A percentile compares a stretch with the other conserved stretches of the same genome.
Evolutionary conservation across 2,329 filamentous ascomycete species (phyloP).

Genomic region (Cladosporium sp.): DNA sequence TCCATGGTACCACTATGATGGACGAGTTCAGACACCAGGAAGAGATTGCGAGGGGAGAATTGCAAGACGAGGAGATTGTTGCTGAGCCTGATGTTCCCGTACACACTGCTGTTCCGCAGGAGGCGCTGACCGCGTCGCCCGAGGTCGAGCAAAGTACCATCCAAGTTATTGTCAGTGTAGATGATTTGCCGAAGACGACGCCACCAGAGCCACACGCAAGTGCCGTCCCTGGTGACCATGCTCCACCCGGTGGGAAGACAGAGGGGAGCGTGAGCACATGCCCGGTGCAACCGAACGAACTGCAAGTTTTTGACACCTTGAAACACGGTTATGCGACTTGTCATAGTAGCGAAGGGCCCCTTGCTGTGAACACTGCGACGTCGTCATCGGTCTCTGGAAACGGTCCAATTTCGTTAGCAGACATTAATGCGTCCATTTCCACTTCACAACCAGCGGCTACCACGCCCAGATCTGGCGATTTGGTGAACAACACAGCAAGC

Average conservation of each 20-base stretch:
- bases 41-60: slow-evolving; percentile 61
- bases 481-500: background rate
- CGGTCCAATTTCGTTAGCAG: background rate
- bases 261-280: background rate
- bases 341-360: background rate
- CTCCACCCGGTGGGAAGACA: background rate
- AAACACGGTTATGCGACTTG: background rate
- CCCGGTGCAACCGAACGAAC: background rate
- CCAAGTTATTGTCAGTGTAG: background rate
- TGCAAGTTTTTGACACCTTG: background rate
- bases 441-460: background rate
- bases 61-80: slow-evolving; percentile 63
- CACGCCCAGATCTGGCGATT: background rate
- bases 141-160: background rate
- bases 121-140: background rate
- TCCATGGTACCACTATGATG: slow-evolving; percentile 93
- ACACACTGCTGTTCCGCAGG: slow-evolving; percentile 12
- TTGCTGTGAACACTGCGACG: background rate
- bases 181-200: background rate
- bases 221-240: background rate
- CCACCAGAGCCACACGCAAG: background rate
- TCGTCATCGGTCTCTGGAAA: background rate
- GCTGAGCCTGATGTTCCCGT: slow-evolving; percentile 39
- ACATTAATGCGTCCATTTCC: background rate
- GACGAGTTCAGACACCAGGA: slow-evolving; percentile 89